Evolutionary conservation across 2,329 filamentous ascomycete species (phyloP), one percentile per base, ranked within the genome.

Genomic region (Akanthomyces uredinophilus): DNA sequence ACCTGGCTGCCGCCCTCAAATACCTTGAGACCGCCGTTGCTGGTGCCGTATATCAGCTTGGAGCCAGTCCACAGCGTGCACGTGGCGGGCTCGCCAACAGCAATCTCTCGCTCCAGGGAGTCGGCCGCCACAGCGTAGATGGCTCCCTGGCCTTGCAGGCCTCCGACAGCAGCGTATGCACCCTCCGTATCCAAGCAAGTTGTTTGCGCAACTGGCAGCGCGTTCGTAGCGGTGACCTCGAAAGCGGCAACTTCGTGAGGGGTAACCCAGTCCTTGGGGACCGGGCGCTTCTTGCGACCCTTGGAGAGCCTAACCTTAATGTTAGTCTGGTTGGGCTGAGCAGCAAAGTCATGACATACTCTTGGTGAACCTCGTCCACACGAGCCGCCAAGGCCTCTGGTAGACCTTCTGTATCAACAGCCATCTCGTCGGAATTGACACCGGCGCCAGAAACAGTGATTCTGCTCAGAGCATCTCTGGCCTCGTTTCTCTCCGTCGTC

Each of bases 401-500:
- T 37, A 99, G 79, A 27, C 84, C 86, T 68, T 92, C 86, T 60
- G 83, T 86, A 73, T 99, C 95, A 20, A 99, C 87, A 67, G 95
- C 91, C 95, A 99, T 99, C 20, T 89, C 88, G 73, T 98, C 95
- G 32, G 88, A 90, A 68, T 85, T 83, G 13, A 76, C 77, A 3
- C 77, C 76, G 62, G 74, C 75, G 61, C 77, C 77, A 29, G 87
- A 86, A 50, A 97, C 87, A 2, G 90, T 91, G 16, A 98, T 84
- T 72, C 91, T 92, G 41, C 92, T 92, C 57, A 99, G 79, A 16
- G 95, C 91, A 75, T 95, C 90, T 66, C 94, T 84, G 51, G 95
- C 93, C 75, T 98, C 93, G 70, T 99, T 93, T 65, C 95, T 82
- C 80, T 99, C 95, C 73, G 86, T 89, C n/a, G 90, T 90, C 73